Conservation (phyloP, 225 moss, liverwort and hornwort species). For the Pseudisothecium myosuroides region DNA sequence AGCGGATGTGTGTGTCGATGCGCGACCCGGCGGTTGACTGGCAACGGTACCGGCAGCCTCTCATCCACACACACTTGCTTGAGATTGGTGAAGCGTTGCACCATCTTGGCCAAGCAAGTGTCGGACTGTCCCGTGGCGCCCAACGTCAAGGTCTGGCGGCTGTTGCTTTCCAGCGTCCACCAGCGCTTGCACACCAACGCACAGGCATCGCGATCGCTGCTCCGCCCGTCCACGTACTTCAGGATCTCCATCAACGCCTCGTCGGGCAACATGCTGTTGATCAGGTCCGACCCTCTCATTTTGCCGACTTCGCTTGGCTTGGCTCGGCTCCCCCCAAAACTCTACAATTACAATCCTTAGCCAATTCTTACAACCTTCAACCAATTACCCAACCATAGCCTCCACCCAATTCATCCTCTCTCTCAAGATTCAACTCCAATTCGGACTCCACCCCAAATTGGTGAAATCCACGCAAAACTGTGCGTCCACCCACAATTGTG, state of each 20-base stretch:
- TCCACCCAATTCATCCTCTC: background rate
- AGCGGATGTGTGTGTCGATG: conserved; percentile 11
- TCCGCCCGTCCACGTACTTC: conserved; percentile 41
- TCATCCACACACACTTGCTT: conserved; percentile 59
- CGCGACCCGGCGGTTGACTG: conserved; percentile 23
- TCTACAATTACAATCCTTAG: background rate
- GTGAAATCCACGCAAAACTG: background rate
- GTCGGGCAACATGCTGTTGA: conserved; percentile 59
- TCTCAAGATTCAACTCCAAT: background rate
- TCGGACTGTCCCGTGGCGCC: conserved; percentile 62
- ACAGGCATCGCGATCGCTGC: conserved; percentile 53
- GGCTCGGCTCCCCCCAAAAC: background rate
- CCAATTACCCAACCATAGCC: background rate
- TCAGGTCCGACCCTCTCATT: conserved; percentile 55
- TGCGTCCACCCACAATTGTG: background rate
- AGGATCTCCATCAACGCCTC: conserved; percentile 62
- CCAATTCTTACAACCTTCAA: background rate
- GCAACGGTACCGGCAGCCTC: conserved; percentile 35
- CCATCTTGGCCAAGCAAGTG: conserved; percentile 33
- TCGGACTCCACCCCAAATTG: background rate
- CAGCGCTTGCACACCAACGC: conserved; percentile 61
- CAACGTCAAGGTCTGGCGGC: conserved; percentile 36
- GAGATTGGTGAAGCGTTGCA: conserved; percentile 45
- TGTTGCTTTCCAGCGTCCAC: conserved; percentile 42
- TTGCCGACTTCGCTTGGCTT: background rate